Percentiles rank a stretch among this genome's conserved stretches.
Conservation (phyloP, 345 rosid species). For the Limnanthes douglasii region DNA sequence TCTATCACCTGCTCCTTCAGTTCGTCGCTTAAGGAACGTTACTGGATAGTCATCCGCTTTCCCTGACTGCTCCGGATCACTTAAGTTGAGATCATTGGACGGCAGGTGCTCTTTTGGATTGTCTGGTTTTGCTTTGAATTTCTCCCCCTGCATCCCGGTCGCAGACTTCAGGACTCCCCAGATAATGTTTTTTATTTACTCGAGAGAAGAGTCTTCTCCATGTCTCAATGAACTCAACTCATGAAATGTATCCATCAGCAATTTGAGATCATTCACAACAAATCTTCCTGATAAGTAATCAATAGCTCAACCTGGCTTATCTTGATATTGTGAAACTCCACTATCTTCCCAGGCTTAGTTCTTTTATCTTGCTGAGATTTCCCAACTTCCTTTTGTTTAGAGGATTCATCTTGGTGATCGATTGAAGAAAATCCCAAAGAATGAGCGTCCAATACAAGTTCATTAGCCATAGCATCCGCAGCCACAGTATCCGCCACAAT, state of each 20-base stretch:
- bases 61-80: constrained; percentile 63
- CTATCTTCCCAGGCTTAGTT: constrained; percentile 72
- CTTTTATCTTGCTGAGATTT: constrained; percentile 77
- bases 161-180: constrained; percentile 98
- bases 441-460: constrained; percentile 62
- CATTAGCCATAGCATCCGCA: constrained; percentile 86
- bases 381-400: constrained; percentile 59
- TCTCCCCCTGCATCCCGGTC: constrained; percentile 98
- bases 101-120: constrained; percentile 47
- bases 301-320: constrained; percentile 96
- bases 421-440: constrained; percentile 34
- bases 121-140: constrained; percentile 75
- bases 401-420: constrained; percentile 63
- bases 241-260: constrained; percentile 93
- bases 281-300: constrained; percentile 82
- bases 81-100: constrained; percentile 59
- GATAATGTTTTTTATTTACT: constrained; percentile 91
- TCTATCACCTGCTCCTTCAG: constrained; percentile 98
- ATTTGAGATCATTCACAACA: constrained; percentile 90
- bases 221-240: constrained; percentile 75
- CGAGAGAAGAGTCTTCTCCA: constrained; percentile 98
- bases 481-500: constrained; percentile 78
- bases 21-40: constrained; percentile 63
- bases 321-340: constrained; percentile 87
- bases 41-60: constrained; percentile 52